Percentiles rank a stretch among this genome's conserved stretches.
phyloP scores from a whole-genome alignment of 352 stramenopile genomes.

The Pythium coloratum region DNA sequence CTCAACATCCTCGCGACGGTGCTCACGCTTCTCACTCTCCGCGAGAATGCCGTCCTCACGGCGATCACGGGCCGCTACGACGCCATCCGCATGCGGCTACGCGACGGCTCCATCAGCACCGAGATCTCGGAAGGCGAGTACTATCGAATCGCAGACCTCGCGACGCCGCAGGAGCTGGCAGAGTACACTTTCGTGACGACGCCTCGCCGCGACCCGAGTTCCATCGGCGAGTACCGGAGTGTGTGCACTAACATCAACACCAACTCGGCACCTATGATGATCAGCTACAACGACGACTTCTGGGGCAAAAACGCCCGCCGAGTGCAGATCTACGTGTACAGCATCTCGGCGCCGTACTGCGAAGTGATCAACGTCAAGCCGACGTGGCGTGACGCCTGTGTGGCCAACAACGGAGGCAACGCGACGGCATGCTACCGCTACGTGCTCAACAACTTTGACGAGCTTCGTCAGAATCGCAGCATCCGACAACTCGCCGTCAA shows the following conservation, averaged over 20 bases:
- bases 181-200: slow-evolving; percentile 28
- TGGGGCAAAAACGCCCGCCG: slow-evolving; percentile 32
- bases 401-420: slow-evolving; percentile 32
- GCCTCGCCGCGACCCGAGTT: slow-evolving; percentile 18
- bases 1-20: slow-evolving; percentile 19
- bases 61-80: slow-evolving; percentile 20
- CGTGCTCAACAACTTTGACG: slow-evolving; percentile 50
- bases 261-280: slow-evolving; percentile 28
- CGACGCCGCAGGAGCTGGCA: slow-evolving; percentile 29
- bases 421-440: slow-evolving; percentile 41
- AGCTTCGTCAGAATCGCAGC: slow-evolving; percentile 28
- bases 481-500: slow-evolving; percentile 36
- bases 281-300: slow-evolving; percentile 34
- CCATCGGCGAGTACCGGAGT: slow-evolving; percentile 28
- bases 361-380: slow-evolving; percentile 19
- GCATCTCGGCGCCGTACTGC: slow-evolving; percentile 37
- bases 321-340: slow-evolving; percentile 31
- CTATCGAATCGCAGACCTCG: slow-evolving; percentile 8
- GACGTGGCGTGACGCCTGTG: slow-evolving; percentile 30
- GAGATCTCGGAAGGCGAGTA: slow-evolving; percentile 16
- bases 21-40: slow-evolving; percentile 19
- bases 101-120: slow-evolving; percentile 25
- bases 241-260: slow-evolving; percentile 27
- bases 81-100: slow-evolving; percentile 9
- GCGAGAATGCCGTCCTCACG: slow-evolving; percentile 16